Evolutionary conservation across 257 asterid genomes (phyloP).

Genomic region (Nyctanthes arbortristis): DNA sequence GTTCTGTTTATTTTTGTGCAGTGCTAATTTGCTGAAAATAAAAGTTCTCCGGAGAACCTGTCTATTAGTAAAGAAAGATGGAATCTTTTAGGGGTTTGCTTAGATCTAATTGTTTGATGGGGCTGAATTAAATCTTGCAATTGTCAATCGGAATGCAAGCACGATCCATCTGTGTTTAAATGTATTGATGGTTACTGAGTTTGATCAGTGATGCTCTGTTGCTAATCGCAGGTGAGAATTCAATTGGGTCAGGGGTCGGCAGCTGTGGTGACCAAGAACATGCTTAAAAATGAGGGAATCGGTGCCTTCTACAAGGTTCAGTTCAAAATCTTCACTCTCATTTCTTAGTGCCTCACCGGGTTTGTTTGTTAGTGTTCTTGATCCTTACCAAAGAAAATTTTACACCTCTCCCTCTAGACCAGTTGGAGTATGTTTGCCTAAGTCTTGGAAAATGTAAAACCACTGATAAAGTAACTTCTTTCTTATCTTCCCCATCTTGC

Average conservation of each 20-base stretch:
- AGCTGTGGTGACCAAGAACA: constrained; percentile 57
- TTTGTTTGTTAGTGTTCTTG: background rate
- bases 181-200: constrained; percentile 21
- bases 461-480: no score
- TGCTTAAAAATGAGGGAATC: constrained; percentile 82
- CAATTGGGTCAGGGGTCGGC: constrained; percentile 99
- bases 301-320: constrained; percentile 93
- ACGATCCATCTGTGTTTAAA: background rate
- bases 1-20: background rate
- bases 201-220: constrained; percentile 15
- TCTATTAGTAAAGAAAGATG: background rate
- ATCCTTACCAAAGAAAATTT: background rate
- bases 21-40: background rate
- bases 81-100: constrained; percentile 5
- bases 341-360: no score
- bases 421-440: background rate
- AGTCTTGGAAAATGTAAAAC: no score
- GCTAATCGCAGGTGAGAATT: constrained; percentile 74
- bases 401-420: background rate
- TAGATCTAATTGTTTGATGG: constrained; percentile 28
- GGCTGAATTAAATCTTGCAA: background rate
- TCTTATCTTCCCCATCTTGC: no score
- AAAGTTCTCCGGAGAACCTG: background rate
- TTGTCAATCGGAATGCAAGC: background rate
- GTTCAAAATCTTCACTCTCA: no score